Base-by-base conservation (phyloP, 2,329 filamentous ascomycete genomes). In the Arthrobotrys conoides region DNA sequence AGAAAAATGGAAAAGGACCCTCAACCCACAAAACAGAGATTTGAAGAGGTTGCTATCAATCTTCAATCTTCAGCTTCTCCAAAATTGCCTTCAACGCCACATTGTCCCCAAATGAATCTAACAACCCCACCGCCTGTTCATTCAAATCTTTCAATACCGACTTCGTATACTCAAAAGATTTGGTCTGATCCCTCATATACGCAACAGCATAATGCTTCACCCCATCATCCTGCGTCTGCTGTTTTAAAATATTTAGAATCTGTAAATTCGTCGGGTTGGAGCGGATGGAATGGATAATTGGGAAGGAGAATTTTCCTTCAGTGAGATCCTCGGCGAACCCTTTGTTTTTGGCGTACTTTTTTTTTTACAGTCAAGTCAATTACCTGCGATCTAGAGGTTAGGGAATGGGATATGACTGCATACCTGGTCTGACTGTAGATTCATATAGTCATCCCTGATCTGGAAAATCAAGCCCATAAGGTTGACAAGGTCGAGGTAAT, bases 231-330 rank as follows among this genome's bases (percentile, higher is more conserved):
- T 88, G 89, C 0, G 94, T 94, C 85, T 94, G 95, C 85, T 97
- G 94, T 85, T 93, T 93, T 49, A 98, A 87, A 71, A 98, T 97
- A 83, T 96, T 97, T 84, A 97, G 89, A 70, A 99, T 88, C 82
- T 96, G 91, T 81, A 92, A 87, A 83, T 94, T 92, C 33, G 86
- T 85, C 18, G 89, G 92, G 83, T 94, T 89, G 76, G 91, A 86
- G 77, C 93, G 92, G 81, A 98, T 96, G 84, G 92, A 92, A 86
- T 98, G 95, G 82, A 98, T 97, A 82, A 98, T 91, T 48, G 94
- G 94, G 84, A 97, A 97, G 27, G 92, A 95, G 86, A 97, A 97
- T 87, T 98, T 98, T 80, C 95, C 95, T 86, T 98, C 96, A 0
- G 94, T 97, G 82, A 98, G 86, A 85, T 98, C 96, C 86, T 98